Base-by-base conservation (phyloP, 805 yeast genomes). In the Wickerhamiella cacticola region DNA sequence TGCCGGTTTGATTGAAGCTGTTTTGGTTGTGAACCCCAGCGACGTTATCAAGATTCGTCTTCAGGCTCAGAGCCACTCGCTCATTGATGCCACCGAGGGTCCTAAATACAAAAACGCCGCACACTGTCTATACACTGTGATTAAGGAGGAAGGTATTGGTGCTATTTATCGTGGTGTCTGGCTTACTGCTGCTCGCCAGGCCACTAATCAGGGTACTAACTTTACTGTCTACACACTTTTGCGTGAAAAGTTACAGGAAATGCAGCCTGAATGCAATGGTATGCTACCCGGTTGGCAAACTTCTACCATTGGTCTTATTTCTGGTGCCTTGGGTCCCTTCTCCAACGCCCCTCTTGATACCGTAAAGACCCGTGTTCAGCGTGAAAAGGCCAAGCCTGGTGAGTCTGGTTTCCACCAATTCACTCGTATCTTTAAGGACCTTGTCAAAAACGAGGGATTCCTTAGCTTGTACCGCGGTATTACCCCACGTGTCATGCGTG, bases 401-500 rank as follows among this genome's bases (percentile, higher is more conserved):
- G 80, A 75, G 64, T 73, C 82, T 6, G 89, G 92, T 28, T 63
- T 85, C 65, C 77, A 75, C 48, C 77, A 95, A 67, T 87, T 89
- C 58, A 67, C 73, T 33, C 75, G 88, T 63, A 89, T 92, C 59
- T 85, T 94, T 51, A 69, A 70, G 42, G 88, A 80, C 60, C 74
- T 89, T 65, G 70, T 88, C 56, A 79, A 78, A 63, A 94, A 86
- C 70, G 95, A 87, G 68, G 98, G 98, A 56, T 69, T 79, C 56
- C 72, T 75, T 48, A 94, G 95, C 36, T 75, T 89, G 64, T 89
- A 89, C 72, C 85, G 89, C 64, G 98, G 98, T 69, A 89, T 89
- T 63, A 87, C 96, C 21, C 98, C 98, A 58, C 81, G 98, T 71
- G 89, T 89, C 57, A 88, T 89, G 94, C 82, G 98, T 70, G 98